phyloP scores from a whole-genome alignment of 2,329 filamentous ascomycete species.

The Colletotrichum paranaense region DNA sequence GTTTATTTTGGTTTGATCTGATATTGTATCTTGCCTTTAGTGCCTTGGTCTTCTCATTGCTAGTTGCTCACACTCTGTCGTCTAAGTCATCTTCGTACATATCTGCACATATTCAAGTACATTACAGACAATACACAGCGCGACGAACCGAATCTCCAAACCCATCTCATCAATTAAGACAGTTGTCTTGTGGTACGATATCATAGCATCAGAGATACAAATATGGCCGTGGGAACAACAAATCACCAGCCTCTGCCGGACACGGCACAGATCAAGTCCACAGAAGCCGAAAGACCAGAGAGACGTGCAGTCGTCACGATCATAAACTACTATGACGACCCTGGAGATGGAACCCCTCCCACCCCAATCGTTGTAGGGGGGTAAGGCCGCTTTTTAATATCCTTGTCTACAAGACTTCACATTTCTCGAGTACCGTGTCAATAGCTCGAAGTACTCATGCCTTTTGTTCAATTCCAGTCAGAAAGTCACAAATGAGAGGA shows the following conservation, averaged over 20 bases:
- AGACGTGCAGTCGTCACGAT: conserved; percentile 29
- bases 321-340: conserved; percentile 38
- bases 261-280: neutral
- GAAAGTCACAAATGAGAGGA: conserved; percentile 75
- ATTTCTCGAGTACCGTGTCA: neutral
- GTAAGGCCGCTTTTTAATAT: conserved; percentile 30
- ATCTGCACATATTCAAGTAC: neutral
- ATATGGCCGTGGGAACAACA: conserved; percentile 10
- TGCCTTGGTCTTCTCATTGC: neutral
- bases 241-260: neutral
- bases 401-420: neutral
- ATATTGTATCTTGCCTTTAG: neutral
- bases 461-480: conserved; percentile 18
- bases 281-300: neutral
- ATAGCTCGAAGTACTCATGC: conserved; percentile 10
- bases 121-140: neutral
- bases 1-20: neutral
- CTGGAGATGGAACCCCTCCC: conserved; percentile 36
- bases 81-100: neutral
- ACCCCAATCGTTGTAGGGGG: conserved; percentile 36
- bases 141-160: conserved; percentile 3
- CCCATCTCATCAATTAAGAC: too few relatives aligned
- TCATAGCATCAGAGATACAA: neutral
- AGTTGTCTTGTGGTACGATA: neutral
- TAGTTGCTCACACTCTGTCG: neutral